Conservation (phyloP, 345 rosid genomes). For the Aegle marmelos region DNA sequence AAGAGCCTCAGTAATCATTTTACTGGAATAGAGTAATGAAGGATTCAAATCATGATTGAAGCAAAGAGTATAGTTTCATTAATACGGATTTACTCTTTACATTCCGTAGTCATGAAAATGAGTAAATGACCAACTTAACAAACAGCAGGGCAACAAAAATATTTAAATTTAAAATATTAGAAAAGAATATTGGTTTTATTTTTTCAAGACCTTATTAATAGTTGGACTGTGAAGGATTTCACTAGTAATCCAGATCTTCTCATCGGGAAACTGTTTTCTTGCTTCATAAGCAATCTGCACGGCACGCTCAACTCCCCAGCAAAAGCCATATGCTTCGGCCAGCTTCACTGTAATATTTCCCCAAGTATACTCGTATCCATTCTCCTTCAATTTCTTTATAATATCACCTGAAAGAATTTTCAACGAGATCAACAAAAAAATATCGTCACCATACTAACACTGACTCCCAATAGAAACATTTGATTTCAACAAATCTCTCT, state of each 20-base stretch:
- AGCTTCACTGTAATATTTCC: constrained; percentile 82
- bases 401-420: constrained; percentile 55
- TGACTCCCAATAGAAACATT: background rate
- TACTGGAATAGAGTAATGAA: background rate
- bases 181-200: background rate
- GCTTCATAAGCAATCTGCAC: constrained; percentile 99
- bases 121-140: background rate
- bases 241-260: constrained; percentile 87
- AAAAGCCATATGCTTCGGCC: constrained; percentile 83
- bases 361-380: constrained; percentile 71
- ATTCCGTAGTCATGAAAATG: background rate
- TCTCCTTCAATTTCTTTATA: constrained; percentile 74
- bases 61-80: background rate
- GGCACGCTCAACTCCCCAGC: constrained; percentile 96
- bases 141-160: background rate
- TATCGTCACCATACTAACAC: background rate
- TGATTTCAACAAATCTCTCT: background rate
- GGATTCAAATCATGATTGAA: background rate
- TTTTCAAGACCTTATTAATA: constrained; percentile 63
- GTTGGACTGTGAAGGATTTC: constrained; percentile 94
- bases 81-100: no score
- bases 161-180: background rate
- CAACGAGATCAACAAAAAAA: background rate
- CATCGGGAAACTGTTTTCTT: constrained; percentile 71
- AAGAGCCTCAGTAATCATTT: constrained; percentile 1